phyloP scores from a whole-genome alignment of 805 yeast genomes.

The Candida boleticola region DNA sequence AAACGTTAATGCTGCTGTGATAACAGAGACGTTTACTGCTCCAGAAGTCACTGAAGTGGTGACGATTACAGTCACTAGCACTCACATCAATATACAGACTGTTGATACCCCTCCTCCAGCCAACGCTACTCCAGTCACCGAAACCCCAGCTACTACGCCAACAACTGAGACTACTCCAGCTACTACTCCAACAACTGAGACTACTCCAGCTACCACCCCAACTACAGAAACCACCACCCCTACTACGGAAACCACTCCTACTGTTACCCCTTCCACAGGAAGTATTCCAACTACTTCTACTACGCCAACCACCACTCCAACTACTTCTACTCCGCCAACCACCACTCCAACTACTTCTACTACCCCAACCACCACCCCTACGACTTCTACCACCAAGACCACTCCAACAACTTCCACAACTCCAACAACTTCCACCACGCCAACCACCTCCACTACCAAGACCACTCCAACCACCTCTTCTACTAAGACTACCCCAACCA shows the following conservation, averaged over 20 bases:
- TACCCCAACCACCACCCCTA: constrained; percentile 7
- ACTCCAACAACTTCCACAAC: constrained; percentile 8
- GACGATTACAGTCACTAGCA: constrained; percentile 12
- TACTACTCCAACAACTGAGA: constrained; percentile 9
- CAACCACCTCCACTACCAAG: constrained; percentile 9
- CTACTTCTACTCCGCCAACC: constrained; percentile 9
- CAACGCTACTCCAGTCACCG: constrained; percentile 4
- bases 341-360: constrained; percentile 10
- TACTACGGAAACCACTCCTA: constrained; percentile 7
- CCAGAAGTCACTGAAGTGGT: constrained; percentile 24
- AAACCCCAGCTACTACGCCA: constrained; percentile 9
- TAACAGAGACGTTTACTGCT: constrained; percentile 26
- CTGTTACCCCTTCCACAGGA: constrained; percentile 7
- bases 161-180: constrained; percentile 9
- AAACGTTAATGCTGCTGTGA: constrained; percentile 17
- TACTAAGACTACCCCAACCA: constrained; percentile 8
- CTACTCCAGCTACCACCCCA: constrained; percentile 7
- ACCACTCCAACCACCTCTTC: constrained; percentile 9
- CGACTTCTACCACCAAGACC: neutral
- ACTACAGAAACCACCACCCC: constrained; percentile 7
- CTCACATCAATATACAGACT: constrained; percentile 11
- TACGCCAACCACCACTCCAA: constrained; percentile 9
- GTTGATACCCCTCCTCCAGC: constrained; percentile 21
- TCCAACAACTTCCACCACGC: constrained; percentile 5
- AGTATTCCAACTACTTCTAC: constrained; percentile 9